Percentiles rank a stretch among this genome's conserved stretches.
Conservation (phyloP, 2,329 filamentous ascomycete genomes). For the Sporothrix inflata region DNA sequence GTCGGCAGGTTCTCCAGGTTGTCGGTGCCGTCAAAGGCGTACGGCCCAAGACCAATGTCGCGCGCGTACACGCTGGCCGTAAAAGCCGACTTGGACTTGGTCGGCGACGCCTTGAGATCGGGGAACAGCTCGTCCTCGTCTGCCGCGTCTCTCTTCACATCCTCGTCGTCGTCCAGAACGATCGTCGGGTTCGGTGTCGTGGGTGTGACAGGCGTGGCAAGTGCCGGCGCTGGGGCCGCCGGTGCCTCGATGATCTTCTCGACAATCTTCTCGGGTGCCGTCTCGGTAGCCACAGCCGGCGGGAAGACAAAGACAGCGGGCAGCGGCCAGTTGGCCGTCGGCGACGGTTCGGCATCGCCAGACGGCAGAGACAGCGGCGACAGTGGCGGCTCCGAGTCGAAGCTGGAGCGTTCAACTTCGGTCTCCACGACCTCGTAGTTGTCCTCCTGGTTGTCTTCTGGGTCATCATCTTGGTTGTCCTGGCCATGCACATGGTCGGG, state of each 20-base stretch:
- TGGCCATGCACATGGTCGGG: neutral
- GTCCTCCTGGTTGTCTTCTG: neutral
- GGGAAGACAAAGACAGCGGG: conserved; percentile 4
- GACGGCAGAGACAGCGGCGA: conserved; percentile 10
- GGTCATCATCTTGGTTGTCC: neutral
- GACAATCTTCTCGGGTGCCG: neutral
- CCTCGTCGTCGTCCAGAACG: neutral
- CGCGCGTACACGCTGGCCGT: conserved; percentile 34
- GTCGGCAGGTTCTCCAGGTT: neutral
- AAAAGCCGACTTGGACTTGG: conserved; percentile 27
- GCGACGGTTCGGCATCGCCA: conserved; percentile 27
- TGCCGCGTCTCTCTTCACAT: neutral
- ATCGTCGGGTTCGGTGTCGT: neutral
- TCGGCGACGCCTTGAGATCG: conserved; percentile 14
- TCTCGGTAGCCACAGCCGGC: neutral
- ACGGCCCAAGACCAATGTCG: conserved; percentile 35
- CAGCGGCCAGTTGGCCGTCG: conserved; percentile 34
- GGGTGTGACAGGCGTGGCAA: neutral
- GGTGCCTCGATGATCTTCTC: neutral
- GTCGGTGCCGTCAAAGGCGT: conserved; percentile 24
- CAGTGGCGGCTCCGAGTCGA: neutral
- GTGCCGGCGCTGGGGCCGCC: neutral
- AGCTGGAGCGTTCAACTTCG: neutral
- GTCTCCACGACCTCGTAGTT: neutral
- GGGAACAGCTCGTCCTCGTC: conserved; percentile 3